Base-by-base conservation (phyloP, 2,329 filamentous ascomycete species). In the Dothistroma pini region DNA sequence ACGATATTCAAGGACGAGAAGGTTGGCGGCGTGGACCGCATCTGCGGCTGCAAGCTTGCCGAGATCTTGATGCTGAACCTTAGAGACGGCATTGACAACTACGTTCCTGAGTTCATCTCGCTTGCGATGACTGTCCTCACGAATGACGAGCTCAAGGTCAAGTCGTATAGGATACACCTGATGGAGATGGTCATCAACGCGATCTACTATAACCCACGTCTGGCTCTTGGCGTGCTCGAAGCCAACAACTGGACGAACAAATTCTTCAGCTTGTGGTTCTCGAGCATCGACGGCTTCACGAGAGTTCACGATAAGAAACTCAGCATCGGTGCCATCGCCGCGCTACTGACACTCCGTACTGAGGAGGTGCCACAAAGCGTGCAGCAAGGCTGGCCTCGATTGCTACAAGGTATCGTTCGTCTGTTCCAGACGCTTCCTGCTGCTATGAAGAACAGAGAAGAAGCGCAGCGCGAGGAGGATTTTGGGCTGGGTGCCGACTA, bases 161-260 rank as follows among this genome's bases (percentile, higher is more conserved):
- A 96, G 81, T 93, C 91, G 2, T 96, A 97, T 76, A 89, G 91
- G 71, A 93, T 97, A 58, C 93, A 99, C 75, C 80, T 99, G 50
- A 96, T 99, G 90, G 95, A 99, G 79, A 96, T 99, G 87, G 87
- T 99, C 61, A 96, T 99, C 81, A 97, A 97, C 77, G 87, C 90
- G 58, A 92, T 97, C 70, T 96, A 97, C 82, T 99, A 99, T 82
- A 97, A 96, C 79, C 93, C 95, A 1, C 78, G 89, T 50, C 82
- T 97, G 62, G 85, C 92, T 25, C 84, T 99, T 22, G 88, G 92
- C 64, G 86, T 96, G 41, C 84, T 99, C n/a, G 95, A 99, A 79
- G 79, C 83, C 57, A 93, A 96, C 71, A 89, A 86, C 63, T 97
- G 93, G 93, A 97, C 95, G 7, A 97, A 97, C 79, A 96, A 96